Conservation (phyloP, 495 filamentous ascomycete species). For the Aspergillus taichungensis region DNA sequence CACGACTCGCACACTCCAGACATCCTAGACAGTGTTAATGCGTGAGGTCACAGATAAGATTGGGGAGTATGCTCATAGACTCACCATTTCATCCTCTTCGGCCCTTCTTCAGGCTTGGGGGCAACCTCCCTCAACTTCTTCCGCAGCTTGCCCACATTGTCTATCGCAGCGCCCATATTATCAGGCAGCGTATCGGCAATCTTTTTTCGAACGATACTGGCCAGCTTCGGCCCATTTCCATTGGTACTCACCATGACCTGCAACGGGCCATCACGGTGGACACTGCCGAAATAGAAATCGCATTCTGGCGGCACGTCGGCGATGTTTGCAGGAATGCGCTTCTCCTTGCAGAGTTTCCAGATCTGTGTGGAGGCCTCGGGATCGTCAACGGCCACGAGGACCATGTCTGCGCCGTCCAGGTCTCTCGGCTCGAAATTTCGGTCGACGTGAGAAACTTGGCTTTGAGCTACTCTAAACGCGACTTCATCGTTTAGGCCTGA, state of each 20-base stretch:
- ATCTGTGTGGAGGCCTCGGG: conserved; percentile 76
- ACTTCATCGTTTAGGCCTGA: conserved; percentile 82
- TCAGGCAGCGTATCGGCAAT: conserved; percentile 69
- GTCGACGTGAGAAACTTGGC: conserved; percentile 68
- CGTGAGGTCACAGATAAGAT: background rate
- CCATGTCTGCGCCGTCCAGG: conserved; percentile 73
- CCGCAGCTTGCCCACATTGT: conserved; percentile 70
- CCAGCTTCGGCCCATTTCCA: conserved; percentile 88
- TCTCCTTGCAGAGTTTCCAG: conserved; percentile 84
- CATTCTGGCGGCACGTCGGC: conserved; percentile 95
- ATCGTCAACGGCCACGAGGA: conserved; percentile 88
- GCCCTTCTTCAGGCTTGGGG: conserved; percentile 61
- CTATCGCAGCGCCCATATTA: conserved; percentile 74
- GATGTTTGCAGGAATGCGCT: conserved; percentile 82
- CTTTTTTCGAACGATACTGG: conserved; percentile 73
- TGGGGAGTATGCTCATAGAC: conserved; percentile 9
- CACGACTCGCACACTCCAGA: conserved; percentile 82
- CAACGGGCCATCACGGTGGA: conserved; percentile 88
- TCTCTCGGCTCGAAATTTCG: conserved; percentile 75
- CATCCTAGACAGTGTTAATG: conserved; percentile 49
- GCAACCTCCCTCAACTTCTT: conserved; percentile 72
- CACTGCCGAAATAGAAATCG: conserved; percentile 96
- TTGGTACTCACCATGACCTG: conserved; percentile 99
- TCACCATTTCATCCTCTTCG: conserved; percentile 87
- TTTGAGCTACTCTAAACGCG: conserved; percentile 60